Conservation (phyloP, 129 eudicot species). For the Helianthus annuus region DNA sequence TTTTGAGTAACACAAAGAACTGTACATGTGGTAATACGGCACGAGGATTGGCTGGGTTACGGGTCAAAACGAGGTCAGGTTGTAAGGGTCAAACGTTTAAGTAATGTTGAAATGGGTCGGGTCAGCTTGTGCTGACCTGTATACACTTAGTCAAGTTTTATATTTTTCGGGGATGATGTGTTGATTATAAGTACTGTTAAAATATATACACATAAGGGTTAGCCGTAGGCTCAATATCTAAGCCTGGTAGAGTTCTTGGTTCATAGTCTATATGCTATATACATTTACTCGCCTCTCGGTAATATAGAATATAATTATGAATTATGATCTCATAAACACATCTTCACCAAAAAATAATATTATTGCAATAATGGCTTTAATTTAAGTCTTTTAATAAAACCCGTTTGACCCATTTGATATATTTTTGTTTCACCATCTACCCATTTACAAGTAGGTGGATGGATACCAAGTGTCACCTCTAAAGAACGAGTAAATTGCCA, state of each 20-base stretch:
- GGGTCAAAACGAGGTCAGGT: too few species aligned
- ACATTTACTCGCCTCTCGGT: too few species aligned
- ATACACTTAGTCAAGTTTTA: neutral
- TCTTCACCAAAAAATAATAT: neutral
- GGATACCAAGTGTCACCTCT: neutral
- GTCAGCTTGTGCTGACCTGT: neutral
- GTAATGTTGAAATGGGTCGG: neutral
- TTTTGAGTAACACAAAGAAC: constrained; percentile 5
- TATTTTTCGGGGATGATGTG: neutral
- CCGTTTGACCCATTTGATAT: neutral
- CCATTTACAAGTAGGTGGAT: neutral
- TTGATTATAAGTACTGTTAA: neutral
- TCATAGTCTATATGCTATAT: too few species aligned
- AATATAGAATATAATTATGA: too few species aligned
- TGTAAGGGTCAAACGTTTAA: neutral
- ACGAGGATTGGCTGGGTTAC: neutral
- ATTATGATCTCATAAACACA: too few species aligned
- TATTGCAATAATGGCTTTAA: neutral
- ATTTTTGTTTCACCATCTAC: neutral
- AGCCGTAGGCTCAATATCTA: too few species aligned
- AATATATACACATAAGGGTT: too few species aligned
- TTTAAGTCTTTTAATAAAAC: neutral
- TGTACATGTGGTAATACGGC: neutral
- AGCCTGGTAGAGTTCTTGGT: too few species aligned
- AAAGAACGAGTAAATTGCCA: too few species aligned